phyloP scores from a whole-genome alignment of 495 filamentous ascomycete genomes.

The Aspergillus ostianus region DNA sequence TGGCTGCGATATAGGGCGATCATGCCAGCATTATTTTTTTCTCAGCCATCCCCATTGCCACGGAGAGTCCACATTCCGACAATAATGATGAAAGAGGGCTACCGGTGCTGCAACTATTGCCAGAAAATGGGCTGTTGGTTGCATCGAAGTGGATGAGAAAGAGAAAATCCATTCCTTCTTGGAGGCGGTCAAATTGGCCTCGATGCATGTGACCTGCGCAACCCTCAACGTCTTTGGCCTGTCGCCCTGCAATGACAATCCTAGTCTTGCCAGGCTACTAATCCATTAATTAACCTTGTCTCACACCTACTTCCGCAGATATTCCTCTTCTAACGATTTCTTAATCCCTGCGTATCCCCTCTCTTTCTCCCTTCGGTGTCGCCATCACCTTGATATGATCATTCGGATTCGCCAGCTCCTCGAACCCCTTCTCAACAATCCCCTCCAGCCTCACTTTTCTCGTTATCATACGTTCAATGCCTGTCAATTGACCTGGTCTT shows the following conservation, averaged over 20 bases:
- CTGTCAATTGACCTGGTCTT: conserved; percentile 24
- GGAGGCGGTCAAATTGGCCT: no score
- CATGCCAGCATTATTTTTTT: background rate
- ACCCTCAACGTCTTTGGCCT: background rate
- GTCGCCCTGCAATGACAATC: no score
- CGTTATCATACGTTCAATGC: conserved; percentile 56
- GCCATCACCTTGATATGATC: conserved; percentile 58
- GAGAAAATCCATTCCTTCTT: no score
- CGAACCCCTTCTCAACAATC: conserved; percentile 53
- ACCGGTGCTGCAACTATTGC: no score
- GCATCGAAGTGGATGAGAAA: background rate
- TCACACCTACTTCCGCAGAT: background rate
- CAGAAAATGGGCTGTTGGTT: background rate
- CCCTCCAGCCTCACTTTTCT: conserved; percentile 49
- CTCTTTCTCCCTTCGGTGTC: conserved; percentile 22
- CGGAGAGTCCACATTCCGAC: no score
- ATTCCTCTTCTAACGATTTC: background rate
- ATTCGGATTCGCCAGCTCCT: conserved; percentile 51
- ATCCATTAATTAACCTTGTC: background rate
- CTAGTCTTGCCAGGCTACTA: no score
- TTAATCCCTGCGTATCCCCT: background rate
- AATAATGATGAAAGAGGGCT: no score
- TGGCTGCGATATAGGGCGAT: background rate
- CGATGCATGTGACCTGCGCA: background rate
- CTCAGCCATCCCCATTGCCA: no score